These are phyloP conservation scores for Basidiobolus meristosporus DNA, from an alignment of 371 early-diverging fungal genomes.

Conservation along the genomic window DNA sequence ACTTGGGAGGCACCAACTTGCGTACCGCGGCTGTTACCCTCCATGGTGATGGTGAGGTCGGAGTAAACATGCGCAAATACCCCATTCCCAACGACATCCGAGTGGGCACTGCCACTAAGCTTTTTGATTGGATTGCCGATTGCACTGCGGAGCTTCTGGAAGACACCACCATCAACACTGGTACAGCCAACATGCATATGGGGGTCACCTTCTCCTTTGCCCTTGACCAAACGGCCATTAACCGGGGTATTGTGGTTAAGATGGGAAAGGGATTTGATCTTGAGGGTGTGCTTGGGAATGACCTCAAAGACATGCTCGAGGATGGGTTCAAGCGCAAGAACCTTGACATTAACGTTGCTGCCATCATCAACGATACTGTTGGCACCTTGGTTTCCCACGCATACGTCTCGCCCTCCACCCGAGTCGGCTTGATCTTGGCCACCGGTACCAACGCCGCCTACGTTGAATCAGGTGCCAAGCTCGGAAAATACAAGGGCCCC, in stretches of 20 bases:
- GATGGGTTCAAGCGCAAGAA: constrained; percentile 55
- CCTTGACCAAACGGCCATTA: constrained; percentile 57
- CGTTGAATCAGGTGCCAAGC: constrained; percentile 43
- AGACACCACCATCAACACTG: constrained; percentile 7
- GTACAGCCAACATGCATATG: constrained; percentile 12
- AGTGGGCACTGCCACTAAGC: constrained; percentile 29
- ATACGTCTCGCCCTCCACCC: constrained; percentile 63
- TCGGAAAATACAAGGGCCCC: constrained; percentile 37
- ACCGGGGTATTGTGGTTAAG: constrained; percentile 47
- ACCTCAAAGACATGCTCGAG: constrained; percentile 59
- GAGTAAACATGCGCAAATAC: constrained; percentile 58
- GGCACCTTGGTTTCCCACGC: constrained; percentile 81
- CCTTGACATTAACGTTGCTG: constrained; percentile 51
- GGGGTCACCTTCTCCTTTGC: constrained; percentile 80
- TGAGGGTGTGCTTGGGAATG: constrained; percentile 51
- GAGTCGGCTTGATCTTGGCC: constrained; percentile 78
- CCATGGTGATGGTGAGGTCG: constrained; percentile 44
- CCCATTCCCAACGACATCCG: constrained; percentile 68
- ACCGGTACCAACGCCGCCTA: constrained; percentile 91
- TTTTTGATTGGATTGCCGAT: constrained; percentile 83
- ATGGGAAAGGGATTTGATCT: constrained; percentile 86
- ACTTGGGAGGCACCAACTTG: constrained; percentile 85
- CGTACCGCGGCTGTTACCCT: constrained; percentile 65
- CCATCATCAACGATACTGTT: constrained; percentile 87
- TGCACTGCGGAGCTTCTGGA: constrained; percentile 21